Evolutionary conservation across 169 alveolate species (phyloP).

Genomic region (Perkinsus marinus): DNA sequence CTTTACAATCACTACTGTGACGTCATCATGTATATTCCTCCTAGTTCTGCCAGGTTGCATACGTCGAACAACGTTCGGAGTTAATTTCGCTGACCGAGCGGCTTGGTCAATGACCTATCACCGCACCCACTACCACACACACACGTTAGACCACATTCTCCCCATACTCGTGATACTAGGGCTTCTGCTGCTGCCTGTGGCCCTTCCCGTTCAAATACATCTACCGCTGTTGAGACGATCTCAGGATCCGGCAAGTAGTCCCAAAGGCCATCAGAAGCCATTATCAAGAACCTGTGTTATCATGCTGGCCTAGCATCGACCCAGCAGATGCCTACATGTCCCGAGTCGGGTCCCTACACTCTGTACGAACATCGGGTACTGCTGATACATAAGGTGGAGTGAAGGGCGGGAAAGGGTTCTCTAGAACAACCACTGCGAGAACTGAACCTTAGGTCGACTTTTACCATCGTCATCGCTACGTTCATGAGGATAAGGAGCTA

Average conservation of each 20-base stretch:
- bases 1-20: not conserved
- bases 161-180: not conserved
- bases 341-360: not conserved
- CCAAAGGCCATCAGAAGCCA: conserved; percentile 44
- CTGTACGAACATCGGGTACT: not conserved
- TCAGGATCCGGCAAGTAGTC: conserved; percentile 24
- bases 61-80: not conserved
- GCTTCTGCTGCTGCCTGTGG: not conserved
- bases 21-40: not conserved
- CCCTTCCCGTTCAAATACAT: not conserved
- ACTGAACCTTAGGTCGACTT: not conserved
- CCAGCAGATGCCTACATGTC: not conserved
- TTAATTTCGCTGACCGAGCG: not conserved
- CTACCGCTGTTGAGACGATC: not conserved
- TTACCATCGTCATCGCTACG: not conserved
- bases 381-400: not conserved
- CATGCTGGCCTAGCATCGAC: not conserved
- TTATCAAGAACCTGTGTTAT: conserved; percentile 11
- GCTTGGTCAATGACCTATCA: not conserved
- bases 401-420: not conserved
- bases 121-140: not conserved
- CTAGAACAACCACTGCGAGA: not conserved
- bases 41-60: not conserved
- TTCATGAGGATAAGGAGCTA: not conserved
- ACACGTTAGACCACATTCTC: not conserved